Evolutionary conservation across 2,329 filamentous ascomycete species (phyloP).

Genomic region (Metarhizium rileyi): DNA sequence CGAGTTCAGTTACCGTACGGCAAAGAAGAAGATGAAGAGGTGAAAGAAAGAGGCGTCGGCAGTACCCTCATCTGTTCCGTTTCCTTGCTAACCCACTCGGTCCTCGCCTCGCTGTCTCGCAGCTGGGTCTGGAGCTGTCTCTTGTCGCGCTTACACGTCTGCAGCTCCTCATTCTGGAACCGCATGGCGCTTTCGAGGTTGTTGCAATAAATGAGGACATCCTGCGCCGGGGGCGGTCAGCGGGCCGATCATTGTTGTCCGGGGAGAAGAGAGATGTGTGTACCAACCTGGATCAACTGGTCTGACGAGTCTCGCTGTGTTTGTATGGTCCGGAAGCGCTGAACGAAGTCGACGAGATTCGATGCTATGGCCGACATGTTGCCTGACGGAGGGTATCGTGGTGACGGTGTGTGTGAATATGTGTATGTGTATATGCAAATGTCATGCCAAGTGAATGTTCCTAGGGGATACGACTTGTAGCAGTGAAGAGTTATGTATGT

Average conservation of each 20-base stretch:
- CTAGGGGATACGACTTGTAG: too few species aligned
- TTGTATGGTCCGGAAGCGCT: constrained; percentile 36
- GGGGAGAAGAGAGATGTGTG: background rate
- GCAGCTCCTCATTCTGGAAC: constrained; percentile 36
- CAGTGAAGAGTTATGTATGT: too few species aligned
- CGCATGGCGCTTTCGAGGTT: constrained; percentile 31
- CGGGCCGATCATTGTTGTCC: background rate
- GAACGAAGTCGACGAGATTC: constrained; percentile 34
- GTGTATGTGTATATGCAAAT: too few species aligned
- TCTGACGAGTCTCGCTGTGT: constrained; percentile 30
- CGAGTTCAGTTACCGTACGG: too few species aligned
- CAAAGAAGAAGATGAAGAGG: too few species aligned
- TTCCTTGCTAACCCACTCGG: constrained; percentile 26
- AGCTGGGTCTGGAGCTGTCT: constrained; percentile 41
- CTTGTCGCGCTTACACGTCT: constrained; percentile 38
- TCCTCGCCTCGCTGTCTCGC: constrained; percentile 26
- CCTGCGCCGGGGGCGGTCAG: constrained; percentile 13
- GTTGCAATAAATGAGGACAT: constrained; percentile 26
- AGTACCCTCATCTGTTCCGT: constrained; percentile 39
- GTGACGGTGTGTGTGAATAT: background rate
- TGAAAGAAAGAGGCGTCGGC: too few species aligned
- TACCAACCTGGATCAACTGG: constrained; percentile 37
- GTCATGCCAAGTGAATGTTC: too few species aligned
- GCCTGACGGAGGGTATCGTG: background rate
- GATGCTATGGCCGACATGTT: constrained; percentile 16